Evolutionary conservation across 2,329 filamentous ascomycete genomes (phyloP).

Genomic region (Pseudophaeomoniella oleicola): DNA sequence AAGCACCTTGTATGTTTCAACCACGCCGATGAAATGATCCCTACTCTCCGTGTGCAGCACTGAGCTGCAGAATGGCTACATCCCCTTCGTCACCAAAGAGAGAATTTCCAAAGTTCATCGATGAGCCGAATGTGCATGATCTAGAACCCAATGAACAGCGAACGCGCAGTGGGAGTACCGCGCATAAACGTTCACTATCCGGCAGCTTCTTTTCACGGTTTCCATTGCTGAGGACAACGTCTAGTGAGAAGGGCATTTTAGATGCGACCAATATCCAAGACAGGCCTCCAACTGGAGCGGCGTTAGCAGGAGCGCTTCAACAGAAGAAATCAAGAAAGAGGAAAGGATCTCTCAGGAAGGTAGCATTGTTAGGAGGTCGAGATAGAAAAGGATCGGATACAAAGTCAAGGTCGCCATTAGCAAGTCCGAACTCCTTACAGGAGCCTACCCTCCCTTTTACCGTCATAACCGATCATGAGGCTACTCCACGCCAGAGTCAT

Average conservation of each 20-base stretch:
- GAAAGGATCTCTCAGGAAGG: conserved; percentile 76
- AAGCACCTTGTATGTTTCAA: too few relatives aligned
- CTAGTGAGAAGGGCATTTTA: conserved; percentile 14
- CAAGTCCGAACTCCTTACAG: conserved; percentile 17
- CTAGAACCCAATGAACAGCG: conserved; percentile 2
- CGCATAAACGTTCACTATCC: conserved; percentile 41
- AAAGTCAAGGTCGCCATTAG: conserved; percentile 27
- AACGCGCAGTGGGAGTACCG: conserved; percentile 15
- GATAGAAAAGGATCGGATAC: conserved; percentile 41
- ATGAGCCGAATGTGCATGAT: not conserved
- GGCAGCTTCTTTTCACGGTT: conserved; percentile 54
- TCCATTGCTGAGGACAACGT: conserved; percentile 41
- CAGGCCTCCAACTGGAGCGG: conserved; percentile 14
- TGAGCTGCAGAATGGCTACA: not conserved
- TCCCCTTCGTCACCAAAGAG: not conserved
- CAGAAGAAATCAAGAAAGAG: conserved; percentile 49
- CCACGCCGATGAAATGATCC: too few relatives aligned
- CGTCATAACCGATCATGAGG: conserved; percentile 7
- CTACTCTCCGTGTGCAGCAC: not conserved
- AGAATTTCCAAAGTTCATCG: not conserved
- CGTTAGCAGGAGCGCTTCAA: conserved; percentile 34
- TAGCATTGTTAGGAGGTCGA: conserved; percentile 62
- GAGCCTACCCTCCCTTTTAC: conserved; percentile 16
- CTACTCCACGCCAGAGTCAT: conserved; percentile 8
- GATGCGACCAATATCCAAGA: conserved; percentile 12